Evolutionary conservation across 2,329 filamentous ascomycete species (phyloP), one percentile per base, ranked within the genome.

Genomic region (Allantophomopsis cytisporea): DNA sequence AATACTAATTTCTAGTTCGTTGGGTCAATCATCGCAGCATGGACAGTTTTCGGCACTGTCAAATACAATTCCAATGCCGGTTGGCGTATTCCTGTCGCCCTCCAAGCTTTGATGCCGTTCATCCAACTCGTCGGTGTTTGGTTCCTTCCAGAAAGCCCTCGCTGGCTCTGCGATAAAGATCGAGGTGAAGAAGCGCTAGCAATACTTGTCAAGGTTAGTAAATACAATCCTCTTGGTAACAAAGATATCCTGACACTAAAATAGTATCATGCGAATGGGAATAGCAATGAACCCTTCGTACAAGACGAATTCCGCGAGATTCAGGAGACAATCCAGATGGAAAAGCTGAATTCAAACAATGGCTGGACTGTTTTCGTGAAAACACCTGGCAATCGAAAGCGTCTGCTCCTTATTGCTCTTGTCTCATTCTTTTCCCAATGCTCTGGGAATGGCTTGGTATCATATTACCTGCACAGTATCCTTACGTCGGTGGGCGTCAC

Each of bases 261-360:
- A 20, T 20, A 42, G n/a, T 60, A 57, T 41, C 59, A 62, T 40
- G 57, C 54, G 35, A 51, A 56, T 36, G 53, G 55, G 34, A 43
- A 60, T 39, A 35, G 38, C 8, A 43, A 55, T 20, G 55, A 60
- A 36, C 50, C 54, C 18, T 55, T 62, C 18, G 59, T 60, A 28
- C 47, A 51, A 34, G 52, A 51, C 41, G 59, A 63, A 45, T 60
- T 54, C 46, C 47, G 49, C 16, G 62, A 66, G 48, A 66, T 66
- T 41, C 53, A 54, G 39, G 56, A 62, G 37, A 45, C 50, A 4
- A 49, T 62, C 15, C 60, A 63, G 50, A 43, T 60, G 2, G 56
- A 58, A 56, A 56, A 21, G 34, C 16, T 15, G 4, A 16, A 12
- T 15, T 14, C 13, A 15, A 36, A 36, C 5, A 55, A 32, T 66